phyloP scores from a whole-genome alignment of 2,329 filamentous ascomycete species.

The Penicillium fuscoglaucum region DNA sequence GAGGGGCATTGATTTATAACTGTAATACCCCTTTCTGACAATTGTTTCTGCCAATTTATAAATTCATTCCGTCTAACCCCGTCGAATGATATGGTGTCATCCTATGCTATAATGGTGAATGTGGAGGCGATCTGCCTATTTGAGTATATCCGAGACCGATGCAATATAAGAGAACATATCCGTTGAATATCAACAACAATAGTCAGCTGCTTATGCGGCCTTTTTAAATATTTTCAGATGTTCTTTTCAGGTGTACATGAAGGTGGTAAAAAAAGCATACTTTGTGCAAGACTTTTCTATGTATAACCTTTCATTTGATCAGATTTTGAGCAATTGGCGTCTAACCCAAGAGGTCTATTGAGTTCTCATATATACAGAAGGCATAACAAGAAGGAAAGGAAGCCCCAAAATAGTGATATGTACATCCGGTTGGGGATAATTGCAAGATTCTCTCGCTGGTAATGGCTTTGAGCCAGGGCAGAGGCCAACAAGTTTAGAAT shows the following conservation, averaged over 20 bases:
- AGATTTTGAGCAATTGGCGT: too few relatives aligned
- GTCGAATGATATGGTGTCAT: constrained; percentile 20
- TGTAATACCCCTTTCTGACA: not conserved
- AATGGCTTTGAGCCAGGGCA: not conserved
- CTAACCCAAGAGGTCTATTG: constrained; percentile 14
- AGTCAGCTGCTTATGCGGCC: too few relatives aligned
- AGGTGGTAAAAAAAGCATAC: too few relatives aligned
- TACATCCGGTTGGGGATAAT: constrained; percentile 11
- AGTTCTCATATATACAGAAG: constrained; percentile 10
- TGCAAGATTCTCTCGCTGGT: not conserved
- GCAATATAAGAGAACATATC: not conserved
- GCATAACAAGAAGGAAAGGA: not conserved
- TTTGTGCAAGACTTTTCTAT: too few relatives aligned
- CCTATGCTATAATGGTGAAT: constrained; percentile 13
- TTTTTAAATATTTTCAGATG: too few relatives aligned
- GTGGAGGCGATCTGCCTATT: constrained; percentile 9
- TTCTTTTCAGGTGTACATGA: too few relatives aligned
- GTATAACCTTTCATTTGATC: too few relatives aligned
- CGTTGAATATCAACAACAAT: too few relatives aligned
- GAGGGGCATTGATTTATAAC: not conserved
- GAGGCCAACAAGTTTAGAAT: not conserved
- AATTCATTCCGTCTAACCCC: not conserved
- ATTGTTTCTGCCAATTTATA: not conserved
- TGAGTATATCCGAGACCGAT: constrained; percentile 5
- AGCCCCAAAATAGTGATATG: constrained; percentile 11